Conservation (phyloP, 495 filamentous ascomycete genomes). For the Cercophora newfieldiana region DNA sequence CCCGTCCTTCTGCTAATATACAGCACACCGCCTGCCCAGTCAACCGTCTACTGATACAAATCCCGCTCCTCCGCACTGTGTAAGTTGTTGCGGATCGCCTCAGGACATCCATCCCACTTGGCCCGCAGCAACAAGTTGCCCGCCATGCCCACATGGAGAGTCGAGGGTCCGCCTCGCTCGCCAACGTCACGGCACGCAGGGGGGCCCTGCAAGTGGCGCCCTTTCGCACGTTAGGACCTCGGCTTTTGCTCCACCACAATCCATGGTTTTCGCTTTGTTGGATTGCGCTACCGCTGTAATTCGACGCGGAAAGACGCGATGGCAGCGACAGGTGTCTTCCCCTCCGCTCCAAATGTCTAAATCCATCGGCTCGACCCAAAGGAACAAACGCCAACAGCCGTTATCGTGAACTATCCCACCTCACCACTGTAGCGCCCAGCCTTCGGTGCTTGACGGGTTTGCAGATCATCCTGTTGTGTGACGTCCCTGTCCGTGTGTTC, state of each 20-base stretch:
- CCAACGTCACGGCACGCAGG: neutral
- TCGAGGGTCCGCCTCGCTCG: too few species aligned
- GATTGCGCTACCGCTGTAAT: neutral
- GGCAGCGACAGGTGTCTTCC: neutral
- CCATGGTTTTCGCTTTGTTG: neutral
- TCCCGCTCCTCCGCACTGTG: neutral
- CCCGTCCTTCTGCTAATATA: neutral
- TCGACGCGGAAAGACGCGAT: neutral
- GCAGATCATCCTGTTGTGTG: neutral
- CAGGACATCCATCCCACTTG: neutral
- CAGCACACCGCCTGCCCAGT: neutral
- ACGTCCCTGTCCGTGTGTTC: neutral
- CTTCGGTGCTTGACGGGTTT: neutral
- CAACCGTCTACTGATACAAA: neutral
- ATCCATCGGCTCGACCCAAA: too few species aligned
- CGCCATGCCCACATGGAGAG: too few species aligned
- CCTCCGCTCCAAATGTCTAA: neutral
- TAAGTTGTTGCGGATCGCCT: neutral
- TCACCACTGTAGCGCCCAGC: too few species aligned
- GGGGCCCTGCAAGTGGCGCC: neutral
- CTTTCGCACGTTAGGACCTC: slow-evolving; percentile 4
- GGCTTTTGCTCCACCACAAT: neutral
- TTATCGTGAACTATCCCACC: too few species aligned
- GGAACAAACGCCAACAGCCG: too few species aligned
- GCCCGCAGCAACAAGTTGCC: neutral